These are phyloP conservation scores for Chrysoporthe puriensis DNA, from an alignment of 2,329 filamentous ascomycete genomes.

Conservation along the genomic window DNA sequence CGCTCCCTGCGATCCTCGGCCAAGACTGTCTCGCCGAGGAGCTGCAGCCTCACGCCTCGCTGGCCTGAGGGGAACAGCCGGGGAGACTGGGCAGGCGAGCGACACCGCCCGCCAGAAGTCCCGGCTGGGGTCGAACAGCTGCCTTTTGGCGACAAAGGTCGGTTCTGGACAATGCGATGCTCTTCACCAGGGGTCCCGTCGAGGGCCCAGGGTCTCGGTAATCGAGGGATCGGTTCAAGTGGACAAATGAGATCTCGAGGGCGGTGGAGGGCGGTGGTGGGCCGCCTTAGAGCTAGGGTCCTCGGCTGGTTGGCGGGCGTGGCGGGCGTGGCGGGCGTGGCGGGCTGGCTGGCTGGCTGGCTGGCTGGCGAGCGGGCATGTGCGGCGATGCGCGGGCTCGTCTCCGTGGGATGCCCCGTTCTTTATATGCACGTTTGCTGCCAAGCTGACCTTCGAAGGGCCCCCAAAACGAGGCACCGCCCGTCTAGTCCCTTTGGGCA, in stretches of 20 bases:
- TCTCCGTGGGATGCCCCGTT: slow-evolving; percentile 27
- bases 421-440: slow-evolving; percentile 29
- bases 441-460: slow-evolving; percentile 11
- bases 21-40: not conserved
- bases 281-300: not conserved
- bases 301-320: not conserved
- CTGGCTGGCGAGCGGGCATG: slow-evolving; percentile 4
- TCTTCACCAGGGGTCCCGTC: not conserved
- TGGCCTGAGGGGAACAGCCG: not conserved
- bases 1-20: not conserved
- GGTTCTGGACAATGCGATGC: not conserved
- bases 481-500: not conserved
- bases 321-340: not conserved
- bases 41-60: not conserved
- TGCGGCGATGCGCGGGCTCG: slow-evolving; percentile 1
- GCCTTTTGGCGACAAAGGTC: not conserved
- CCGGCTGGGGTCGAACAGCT: no score
- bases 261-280: not conserved
- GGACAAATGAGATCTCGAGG: not conserved
- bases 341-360: not conserved
- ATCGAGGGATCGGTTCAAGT: not conserved
- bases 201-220: not conserved
- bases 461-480: slow-evolving; percentile 13
- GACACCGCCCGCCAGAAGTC: not conserved
- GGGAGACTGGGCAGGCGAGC: not conserved